phyloP scores from a whole-genome alignment of 306 rosid genomes.

The Rosa persica region DNA sequence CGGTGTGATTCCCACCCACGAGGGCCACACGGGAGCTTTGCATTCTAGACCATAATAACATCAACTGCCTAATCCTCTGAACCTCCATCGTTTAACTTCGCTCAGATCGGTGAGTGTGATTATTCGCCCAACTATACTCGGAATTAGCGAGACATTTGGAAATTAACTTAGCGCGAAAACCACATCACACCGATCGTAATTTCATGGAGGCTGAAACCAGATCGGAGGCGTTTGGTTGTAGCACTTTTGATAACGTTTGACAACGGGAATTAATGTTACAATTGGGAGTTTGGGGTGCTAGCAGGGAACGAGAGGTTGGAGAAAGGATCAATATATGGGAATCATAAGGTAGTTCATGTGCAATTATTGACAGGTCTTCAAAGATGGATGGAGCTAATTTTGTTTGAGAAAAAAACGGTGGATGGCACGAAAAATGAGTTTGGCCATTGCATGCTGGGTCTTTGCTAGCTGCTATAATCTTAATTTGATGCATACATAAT shows the following conservation, averaged over 20 bases:
- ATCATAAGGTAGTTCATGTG: background rate
- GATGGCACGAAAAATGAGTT: conserved; percentile 39
- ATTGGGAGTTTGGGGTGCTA: background rate
- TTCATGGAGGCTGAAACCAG: conserved; percentile 34
- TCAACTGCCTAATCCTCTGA: conserved; percentile 59
- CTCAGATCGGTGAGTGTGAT: conserved; percentile 41
- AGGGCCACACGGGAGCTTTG: conserved; percentile 48
- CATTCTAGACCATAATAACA: conserved; percentile 49
- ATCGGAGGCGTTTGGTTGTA: conserved; percentile 16
- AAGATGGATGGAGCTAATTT: conserved; percentile 3
- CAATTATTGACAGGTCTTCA: background rate
- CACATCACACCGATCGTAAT: conserved; percentile 26
- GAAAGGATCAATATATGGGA: background rate
- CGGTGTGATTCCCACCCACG: conserved; percentile 93
- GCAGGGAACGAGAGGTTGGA: background rate
- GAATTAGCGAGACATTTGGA: conserved; percentile 23
- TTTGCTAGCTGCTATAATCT: background rate
- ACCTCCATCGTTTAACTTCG: conserved; percentile 52
- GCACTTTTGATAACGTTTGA: background rate
- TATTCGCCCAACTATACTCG: conserved; percentile 10
- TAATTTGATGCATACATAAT: background rate
- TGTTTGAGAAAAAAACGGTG: conserved; percentile 13
- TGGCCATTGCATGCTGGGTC: conserved; percentile 27
- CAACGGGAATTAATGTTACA: background rate
- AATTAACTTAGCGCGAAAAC: conserved; percentile 1